Percentiles rank a stretch among this genome's conserved stretches.
Evolutionary conservation across 2,329 filamentous ascomycete species (phyloP).

Genomic region (Monosporascus sp.): DNA sequence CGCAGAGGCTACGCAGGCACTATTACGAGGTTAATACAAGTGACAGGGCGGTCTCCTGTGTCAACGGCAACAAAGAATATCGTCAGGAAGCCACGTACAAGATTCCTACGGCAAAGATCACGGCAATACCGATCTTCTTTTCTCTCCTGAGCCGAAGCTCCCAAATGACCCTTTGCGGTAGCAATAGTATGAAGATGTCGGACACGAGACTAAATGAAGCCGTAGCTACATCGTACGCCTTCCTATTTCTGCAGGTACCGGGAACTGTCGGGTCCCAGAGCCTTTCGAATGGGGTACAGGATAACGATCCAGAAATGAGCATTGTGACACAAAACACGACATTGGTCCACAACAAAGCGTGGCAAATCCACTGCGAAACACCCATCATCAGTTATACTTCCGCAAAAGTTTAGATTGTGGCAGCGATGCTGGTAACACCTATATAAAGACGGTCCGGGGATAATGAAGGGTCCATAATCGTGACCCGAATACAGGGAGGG

Average conservation of each 20-base stretch:
- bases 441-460: no score
- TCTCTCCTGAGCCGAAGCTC: slow-evolving; percentile 6
- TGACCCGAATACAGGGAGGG: no score
- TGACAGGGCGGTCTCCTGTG: neutral
- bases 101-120: slow-evolving; percentile 11
- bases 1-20: slow-evolving; percentile 7
- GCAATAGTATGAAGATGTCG: slow-evolving; percentile 10
- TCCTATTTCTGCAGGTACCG: slow-evolving; percentile 8
- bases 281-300: slow-evolving; percentile 10
- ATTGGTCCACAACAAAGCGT: slow-evolving; percentile 8
- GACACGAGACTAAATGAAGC: slow-evolving; percentile 11
- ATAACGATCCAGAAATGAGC: slow-evolving; percentile 11
- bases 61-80: neutral
- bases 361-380: slow-evolving; percentile 4
- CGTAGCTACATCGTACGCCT: slow-evolving; percentile 8
- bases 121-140: slow-evolving; percentile 7
- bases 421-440: no score
- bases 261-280: slow-evolving; percentile 11
- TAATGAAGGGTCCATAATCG: no score
- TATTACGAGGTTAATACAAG: slow-evolving; percentile 2
- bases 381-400: no score
- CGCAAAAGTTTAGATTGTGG: no score
- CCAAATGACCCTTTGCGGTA: slow-evolving; percentile 13
- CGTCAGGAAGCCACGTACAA: slow-evolving; percentile 5
- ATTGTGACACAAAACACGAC: slow-evolving; percentile 12